Evolutionary conservation across 225 moss, liverwort and hornwort genomes (phyloP).

Genomic region (Lunularia cruciata): DNA sequence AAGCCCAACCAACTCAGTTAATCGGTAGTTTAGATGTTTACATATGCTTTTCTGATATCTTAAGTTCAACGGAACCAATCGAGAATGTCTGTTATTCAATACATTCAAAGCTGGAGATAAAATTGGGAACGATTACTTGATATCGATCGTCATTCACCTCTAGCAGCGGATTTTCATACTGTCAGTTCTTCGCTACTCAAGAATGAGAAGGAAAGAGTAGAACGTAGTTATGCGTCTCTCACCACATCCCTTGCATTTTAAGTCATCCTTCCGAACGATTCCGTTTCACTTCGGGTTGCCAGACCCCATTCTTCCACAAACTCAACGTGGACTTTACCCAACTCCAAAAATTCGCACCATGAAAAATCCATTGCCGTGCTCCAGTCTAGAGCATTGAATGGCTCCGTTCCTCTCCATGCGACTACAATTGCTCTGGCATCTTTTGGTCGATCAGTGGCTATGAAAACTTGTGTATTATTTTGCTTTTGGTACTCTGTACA

Average conservation of each 20-base stretch:
- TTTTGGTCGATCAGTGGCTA: slow-evolving; percentile 50
- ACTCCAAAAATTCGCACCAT: slow-evolving; percentile 47
- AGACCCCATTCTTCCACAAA: slow-evolving; percentile 71
- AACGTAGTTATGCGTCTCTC: too few relatives aligned
- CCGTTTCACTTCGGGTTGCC: slow-evolving; percentile 33
- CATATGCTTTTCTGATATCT: too few relatives aligned
- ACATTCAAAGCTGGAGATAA: too few relatives aligned
- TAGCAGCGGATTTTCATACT: too few relatives aligned
- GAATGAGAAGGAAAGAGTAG: too few relatives aligned
- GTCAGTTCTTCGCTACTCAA: too few relatives aligned
- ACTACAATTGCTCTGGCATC: slow-evolving; percentile 64
- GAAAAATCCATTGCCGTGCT: slow-evolving; percentile 70
- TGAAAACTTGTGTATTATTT: slow-evolving; percentile 48
- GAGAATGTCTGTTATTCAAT: too few relatives aligned
- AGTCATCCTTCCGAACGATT: slow-evolving; percentile 36
- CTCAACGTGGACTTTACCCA: slow-evolving; percentile 56
- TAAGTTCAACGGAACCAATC: too few relatives aligned
- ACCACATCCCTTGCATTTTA: background rate
- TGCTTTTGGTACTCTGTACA: background rate
- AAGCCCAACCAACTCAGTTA: too few relatives aligned
- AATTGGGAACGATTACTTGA: too few relatives aligned
- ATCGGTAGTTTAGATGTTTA: too few relatives aligned
- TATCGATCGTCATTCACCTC: too few relatives aligned
- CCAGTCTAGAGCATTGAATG: slow-evolving; percentile 68
- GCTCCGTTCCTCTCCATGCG: slow-evolving; percentile 66